These are phyloP conservation scores for Phytopythium kandeliae DNA, from an alignment of 352 stramenopile genomes.

Conservation along the genomic window DNA sequence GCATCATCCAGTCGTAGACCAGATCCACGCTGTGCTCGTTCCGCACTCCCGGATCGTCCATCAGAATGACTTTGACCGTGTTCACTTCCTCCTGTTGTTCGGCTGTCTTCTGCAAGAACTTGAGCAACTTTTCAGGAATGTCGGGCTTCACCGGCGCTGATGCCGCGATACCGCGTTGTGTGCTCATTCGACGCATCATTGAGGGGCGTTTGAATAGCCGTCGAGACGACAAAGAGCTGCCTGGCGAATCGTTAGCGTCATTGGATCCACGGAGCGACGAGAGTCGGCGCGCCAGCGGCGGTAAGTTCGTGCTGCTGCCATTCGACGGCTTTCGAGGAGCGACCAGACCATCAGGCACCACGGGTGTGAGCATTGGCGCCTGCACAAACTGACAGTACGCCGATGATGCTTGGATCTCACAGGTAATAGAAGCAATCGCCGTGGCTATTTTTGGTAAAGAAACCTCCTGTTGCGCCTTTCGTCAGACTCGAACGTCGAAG, in stretches of 20 bases:
- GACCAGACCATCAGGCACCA: background rate
- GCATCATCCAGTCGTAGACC: constrained; percentile 75
- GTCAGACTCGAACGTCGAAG: too few relatives aligned
- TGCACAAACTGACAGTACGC: background rate
- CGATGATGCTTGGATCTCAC: background rate
- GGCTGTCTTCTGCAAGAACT: constrained; percentile 45
- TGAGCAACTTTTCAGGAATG: constrained; percentile 41
- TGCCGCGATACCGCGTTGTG: background rate
- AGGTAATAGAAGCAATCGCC: too few relatives aligned
- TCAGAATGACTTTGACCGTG: constrained; percentile 45
- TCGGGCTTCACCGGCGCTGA: constrained; percentile 17
- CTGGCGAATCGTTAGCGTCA: background rate
- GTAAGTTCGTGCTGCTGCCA: background rate
- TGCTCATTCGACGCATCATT: background rate
- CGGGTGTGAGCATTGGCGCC: background rate
- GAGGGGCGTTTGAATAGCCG: constrained; percentile 1
- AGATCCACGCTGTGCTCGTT: constrained; percentile 66
- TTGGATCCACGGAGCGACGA: background rate
- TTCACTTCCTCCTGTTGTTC: constrained; percentile 48
- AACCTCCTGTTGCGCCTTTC: too few relatives aligned
- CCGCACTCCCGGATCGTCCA: constrained; percentile 37
- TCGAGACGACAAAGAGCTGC: background rate
- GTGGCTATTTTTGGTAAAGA: too few relatives aligned
- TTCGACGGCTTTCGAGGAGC: background rate
- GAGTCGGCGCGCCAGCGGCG: background rate